Percentiles rank a stretch among this genome's conserved stretches.
Conservation (phyloP, 176 grass and related monocot species). For the Triticum timopheevii region DNA sequence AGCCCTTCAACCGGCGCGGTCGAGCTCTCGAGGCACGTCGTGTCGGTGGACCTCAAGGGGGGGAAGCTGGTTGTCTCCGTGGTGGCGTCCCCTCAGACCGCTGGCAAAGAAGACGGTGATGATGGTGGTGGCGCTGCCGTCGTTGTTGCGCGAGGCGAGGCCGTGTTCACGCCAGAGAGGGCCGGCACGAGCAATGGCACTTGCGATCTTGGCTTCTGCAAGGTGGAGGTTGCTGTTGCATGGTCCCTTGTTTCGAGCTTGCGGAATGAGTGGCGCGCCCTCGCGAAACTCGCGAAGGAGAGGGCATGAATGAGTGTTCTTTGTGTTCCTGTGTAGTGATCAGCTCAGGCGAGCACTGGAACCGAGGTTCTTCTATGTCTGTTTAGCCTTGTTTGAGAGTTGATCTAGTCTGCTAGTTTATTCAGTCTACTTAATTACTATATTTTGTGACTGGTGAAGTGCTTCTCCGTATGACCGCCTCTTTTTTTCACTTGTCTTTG, state of each 20-base stretch:
- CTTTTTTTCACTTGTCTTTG: too few species aligned
- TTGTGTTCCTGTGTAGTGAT: conserved; percentile 10
- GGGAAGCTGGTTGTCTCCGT: background rate
- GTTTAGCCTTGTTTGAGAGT: too few species aligned
- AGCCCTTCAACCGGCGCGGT: background rate
- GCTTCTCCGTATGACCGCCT: too few species aligned
- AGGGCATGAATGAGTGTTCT: conserved; percentile 2
- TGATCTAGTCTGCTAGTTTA: too few species aligned
- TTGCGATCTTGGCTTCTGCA: background rate
- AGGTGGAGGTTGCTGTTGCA: too few species aligned
- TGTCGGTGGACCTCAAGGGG: background rate
- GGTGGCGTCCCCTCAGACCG: background rate
- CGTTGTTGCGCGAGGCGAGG: background rate
- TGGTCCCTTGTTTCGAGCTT: too few species aligned
- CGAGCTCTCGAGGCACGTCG: background rate
- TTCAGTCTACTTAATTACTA: too few species aligned
- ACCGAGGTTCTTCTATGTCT: background rate
- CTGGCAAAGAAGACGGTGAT: background rate
- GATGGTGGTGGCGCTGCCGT: background rate
- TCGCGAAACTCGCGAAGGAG: too few species aligned
- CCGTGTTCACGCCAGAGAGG: background rate
- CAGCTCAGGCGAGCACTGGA: background rate
- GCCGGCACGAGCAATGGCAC: background rate
- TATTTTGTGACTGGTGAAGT: too few species aligned
- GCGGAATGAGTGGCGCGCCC: too few species aligned